Percentiles rank a stretch among this genome's conserved stretches.
Conservation (phyloP, 2,329 filamentous ascomycete species). For the Trichoderma cornu-damae region DNA sequence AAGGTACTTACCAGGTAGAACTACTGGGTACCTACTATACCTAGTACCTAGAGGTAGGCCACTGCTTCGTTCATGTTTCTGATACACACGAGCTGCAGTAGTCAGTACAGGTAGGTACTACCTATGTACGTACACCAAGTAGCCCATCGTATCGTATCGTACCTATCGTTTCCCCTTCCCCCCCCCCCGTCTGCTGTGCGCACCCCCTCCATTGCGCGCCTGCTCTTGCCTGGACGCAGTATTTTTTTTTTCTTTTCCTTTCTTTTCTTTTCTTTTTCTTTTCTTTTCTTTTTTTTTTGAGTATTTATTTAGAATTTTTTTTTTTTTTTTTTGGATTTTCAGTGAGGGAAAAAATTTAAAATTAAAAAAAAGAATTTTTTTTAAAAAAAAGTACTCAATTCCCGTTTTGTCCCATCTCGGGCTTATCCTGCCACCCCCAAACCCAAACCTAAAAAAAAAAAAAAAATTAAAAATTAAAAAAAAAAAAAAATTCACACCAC, state of each 20-base stretch:
- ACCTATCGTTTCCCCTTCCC: not conserved
- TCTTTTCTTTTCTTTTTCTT: not conserved
- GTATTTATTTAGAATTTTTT: no score
- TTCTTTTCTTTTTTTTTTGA: not conserved
- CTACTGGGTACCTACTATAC: no score
- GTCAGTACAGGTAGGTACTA: no score
- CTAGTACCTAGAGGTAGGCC: no score
- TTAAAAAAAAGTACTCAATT: not conserved
- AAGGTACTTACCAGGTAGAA: conserved; percentile 2
- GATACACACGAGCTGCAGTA: conserved; percentile 17
- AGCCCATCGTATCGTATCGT: conserved; percentile 13
- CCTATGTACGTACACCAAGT: no score
- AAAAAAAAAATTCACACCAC: conserved; percentile 20
- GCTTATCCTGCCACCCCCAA: conserved; percentile 18
- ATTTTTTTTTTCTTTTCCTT: not conserved
- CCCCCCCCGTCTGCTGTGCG: not conserved
- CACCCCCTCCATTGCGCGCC: conserved; percentile 9
- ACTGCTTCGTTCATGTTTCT: no score
- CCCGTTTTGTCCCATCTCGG: conserved; percentile 9
- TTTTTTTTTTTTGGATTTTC: no score
- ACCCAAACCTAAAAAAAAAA: no score
- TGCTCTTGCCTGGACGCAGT: conserved; percentile 12
- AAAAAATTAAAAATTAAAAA: no score
- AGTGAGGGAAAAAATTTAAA: no score
- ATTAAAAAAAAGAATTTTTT: not conserved